A percentile compares a stretch with the other conserved stretches of the same genome.
These are phyloP conservation scores for Scorias spongiosa DNA, from an alignment of 2,329 filamentous ascomycete genomes.

Conservation along the genomic window DNA sequence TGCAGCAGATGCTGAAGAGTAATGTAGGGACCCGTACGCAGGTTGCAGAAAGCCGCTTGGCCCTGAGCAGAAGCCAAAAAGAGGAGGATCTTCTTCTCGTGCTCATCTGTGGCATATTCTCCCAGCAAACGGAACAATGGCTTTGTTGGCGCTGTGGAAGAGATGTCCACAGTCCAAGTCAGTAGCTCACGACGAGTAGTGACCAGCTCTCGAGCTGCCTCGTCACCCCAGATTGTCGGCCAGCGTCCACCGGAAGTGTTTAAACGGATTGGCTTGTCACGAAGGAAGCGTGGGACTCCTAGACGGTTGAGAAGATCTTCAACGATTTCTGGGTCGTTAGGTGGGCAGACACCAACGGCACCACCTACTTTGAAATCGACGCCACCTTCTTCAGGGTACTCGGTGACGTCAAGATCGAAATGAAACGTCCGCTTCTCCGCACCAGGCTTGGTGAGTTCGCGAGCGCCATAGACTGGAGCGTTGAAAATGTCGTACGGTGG, in stretches of 20 bases:
- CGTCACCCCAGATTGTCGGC: constrained; percentile 97
- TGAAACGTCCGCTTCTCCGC: constrained; percentile 96
- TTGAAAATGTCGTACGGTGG: constrained; percentile 84
- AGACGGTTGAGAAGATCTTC: constrained; percentile 74
- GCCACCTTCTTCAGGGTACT: constrained; percentile 72
- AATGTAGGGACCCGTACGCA: constrained; percentile 74
- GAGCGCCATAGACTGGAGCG: constrained; percentile 68
- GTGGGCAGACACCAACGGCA: constrained; percentile 83
- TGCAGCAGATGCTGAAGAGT: constrained; percentile 72
- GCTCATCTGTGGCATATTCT: constrained; percentile 63
- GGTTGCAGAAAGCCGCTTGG: constrained; percentile 79
- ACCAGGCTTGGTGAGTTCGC: constrained; percentile 73
- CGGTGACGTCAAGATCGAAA: constrained; percentile 90
- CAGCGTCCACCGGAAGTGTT: constrained; percentile 71
- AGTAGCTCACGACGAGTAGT: constrained; percentile 85
- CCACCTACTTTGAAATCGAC: constrained; percentile 94
- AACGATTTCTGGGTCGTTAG: constrained; percentile 62
- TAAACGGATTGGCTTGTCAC: constrained; percentile 69
- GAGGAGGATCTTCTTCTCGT: constrained; percentile 76
- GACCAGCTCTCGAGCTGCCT: constrained; percentile 66
- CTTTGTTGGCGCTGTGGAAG: constrained; percentile 86
- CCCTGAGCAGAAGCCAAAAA: constrained; percentile 83
- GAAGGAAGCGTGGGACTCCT: constrained; percentile 63
- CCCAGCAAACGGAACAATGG: constrained; percentile 69
- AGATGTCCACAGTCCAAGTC: constrained; percentile 88